Evolutionary conservation across 768 basidiomycete genomes (phyloP), one percentile per base, ranked within the genome.

Genomic region (Cystofilobasidium ferigula): DNA sequence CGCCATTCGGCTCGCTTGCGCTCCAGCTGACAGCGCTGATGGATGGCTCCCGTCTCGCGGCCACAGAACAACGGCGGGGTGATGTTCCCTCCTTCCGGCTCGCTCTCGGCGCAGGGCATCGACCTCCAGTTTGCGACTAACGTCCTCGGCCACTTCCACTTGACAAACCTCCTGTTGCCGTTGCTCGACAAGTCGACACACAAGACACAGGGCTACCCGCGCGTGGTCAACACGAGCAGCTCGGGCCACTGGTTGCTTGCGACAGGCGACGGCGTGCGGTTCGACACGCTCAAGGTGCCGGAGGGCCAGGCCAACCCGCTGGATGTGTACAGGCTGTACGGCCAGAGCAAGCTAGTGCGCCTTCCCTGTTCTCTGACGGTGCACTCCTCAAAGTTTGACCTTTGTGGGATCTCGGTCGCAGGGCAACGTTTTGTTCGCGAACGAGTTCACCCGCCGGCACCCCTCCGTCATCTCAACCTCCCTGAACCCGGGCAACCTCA

Each of bases 401-500:
- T 36, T n/a, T n/a, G n/a, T n/a, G n/a, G n/a, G n/a, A n/a, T n/a
- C n/a, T 40, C 47, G 36, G 12, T 36, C 28, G 24, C 30, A 63
- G 54, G 63, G 65, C 28, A 71, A 71, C 69, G 58, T 71, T 47
- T 36, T 69, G 13, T 40, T 69, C 38, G 65, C 70, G 7, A 59
- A 71, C 43, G 61, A 69, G 36, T 57, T 69, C 24, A 53, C 67
- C 5, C 62, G 56, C 28, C 48, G 59, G 32, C 64, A 69, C 60
- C 58, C 20, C 1, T 36, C 38, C 24, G 32, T 71, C 20, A 43
- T 68, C 30, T 63, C 69, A 2, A 54, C 42, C 26, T 61, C 57
- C 13, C 51, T 59, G 43, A 67, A 69, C 42, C 70, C 70, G 4
- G 70, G 70, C 5, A 67, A 67, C 51, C 42, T 67, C 5, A 62